These are phyloP conservation scores for Claviceps lovelessii DNA, from an alignment of 2,329 filamentous ascomycete genomes.

Conservation along the genomic window DNA sequence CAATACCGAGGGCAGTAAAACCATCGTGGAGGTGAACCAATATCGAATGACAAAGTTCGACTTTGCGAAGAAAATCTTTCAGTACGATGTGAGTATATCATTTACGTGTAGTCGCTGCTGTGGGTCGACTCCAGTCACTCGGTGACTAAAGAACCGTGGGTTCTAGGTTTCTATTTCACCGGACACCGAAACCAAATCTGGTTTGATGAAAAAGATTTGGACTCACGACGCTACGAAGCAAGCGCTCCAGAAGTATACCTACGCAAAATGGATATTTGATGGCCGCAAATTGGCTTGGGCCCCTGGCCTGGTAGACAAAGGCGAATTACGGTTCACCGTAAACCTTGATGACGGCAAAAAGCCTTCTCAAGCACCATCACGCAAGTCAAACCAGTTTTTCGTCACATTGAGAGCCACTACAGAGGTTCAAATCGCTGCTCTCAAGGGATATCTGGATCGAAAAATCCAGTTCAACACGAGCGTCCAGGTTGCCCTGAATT, in stretches of 20 bases:
- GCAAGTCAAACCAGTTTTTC: conserved; percentile 36
- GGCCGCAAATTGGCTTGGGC: conserved; percentile 76
- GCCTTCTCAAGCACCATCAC: conserved; percentile 18
- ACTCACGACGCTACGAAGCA: conserved; percentile 44
- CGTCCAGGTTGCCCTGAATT: conserved; percentile 72
- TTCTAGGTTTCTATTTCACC: conserved; percentile 51
- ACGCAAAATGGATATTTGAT: conserved; percentile 55
- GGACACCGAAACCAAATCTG: conserved; percentile 44
- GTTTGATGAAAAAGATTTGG: conserved; percentile 66
- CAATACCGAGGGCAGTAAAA: conserved; percentile 42
- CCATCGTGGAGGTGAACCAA: conserved; percentile 54
- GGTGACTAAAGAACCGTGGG: not conserved
- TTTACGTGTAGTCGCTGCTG: not conserved
- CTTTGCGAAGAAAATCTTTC: conserved; percentile 50
- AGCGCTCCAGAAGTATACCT: conserved; percentile 32
- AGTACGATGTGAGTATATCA: conserved; percentile 62
- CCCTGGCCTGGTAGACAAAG: conserved; percentile 25
- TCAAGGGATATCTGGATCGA: conserved; percentile 52
- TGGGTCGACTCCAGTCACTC: not conserved
- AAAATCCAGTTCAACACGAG: conserved; percentile 46
- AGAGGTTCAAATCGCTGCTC: conserved; percentile 50
- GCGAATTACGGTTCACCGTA: conserved; percentile 43
- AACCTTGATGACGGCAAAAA: conserved; percentile 58
- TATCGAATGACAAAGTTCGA: conserved; percentile 49
- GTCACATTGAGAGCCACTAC: conserved; percentile 51